Evolutionary conservation across 768 basidiomycete species (phyloP).

Genomic region (Suillus cothurnatus): DNA sequence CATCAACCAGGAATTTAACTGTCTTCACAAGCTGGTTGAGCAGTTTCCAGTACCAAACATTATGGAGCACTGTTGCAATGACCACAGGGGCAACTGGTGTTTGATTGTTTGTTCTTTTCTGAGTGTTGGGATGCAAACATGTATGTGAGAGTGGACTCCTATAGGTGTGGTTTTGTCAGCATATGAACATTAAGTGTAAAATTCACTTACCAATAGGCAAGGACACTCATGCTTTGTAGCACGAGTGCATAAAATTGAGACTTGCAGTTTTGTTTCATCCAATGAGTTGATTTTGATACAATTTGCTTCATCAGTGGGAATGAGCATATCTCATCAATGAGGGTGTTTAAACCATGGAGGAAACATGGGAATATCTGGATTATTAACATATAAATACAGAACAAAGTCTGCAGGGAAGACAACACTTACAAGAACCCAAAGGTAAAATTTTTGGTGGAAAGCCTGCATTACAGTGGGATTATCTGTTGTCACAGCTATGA

Average conservation of each 20-base stretch:
- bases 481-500: too few relatives aligned
- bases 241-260: background rate
- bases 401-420: too few relatives aligned
- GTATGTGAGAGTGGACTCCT: too few relatives aligned
- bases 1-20: slow-evolving; percentile 30
- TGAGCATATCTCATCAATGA: too few relatives aligned
- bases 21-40: background rate
- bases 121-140: background rate
- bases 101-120: background rate
- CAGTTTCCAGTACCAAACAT: background rate
- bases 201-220: background rate
- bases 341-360: too few relatives aligned
- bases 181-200: background rate
- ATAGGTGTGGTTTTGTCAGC: background rate
- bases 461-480: too few relatives aligned
- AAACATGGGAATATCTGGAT: too few relatives aligned
- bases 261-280: background rate
- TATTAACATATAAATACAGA: too few relatives aligned
- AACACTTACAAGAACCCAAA: too few relatives aligned
- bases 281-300: too few relatives aligned
- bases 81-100: background rate
- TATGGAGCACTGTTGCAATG: background rate
- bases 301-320: too few relatives aligned
- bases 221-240: background rate
- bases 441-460: too few relatives aligned